Percentiles rank a stretch among this genome's conserved stretches.
Evolutionary conservation across 257 asterid species (phyloP).

Genomic region (Nicotiana obtusifolia): DNA sequence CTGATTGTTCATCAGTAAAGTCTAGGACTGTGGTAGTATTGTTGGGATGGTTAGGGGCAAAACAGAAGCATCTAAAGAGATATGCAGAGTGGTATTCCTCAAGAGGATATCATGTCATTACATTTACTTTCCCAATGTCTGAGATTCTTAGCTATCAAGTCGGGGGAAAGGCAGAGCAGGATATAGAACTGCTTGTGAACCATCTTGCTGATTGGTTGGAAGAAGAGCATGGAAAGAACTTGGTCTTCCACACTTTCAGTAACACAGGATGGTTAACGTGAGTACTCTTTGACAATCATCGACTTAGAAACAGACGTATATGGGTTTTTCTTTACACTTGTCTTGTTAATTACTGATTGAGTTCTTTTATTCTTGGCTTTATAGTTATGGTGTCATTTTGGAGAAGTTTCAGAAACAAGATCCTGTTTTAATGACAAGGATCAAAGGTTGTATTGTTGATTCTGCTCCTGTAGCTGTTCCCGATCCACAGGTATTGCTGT

Average conservation of each 20-base stretch:
- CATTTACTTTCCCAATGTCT: conserved; percentile 88
- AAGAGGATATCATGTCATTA: conserved; percentile 79
- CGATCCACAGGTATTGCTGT: conserved; percentile 71
- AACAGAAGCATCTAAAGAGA: conserved; percentile 75
- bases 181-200: conserved; percentile 61
- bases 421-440: conserved; percentile 45
- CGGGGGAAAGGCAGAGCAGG: conserved; percentile 92
- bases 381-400: conserved; percentile 82
- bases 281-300: conserved; percentile 24
- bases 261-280: conserved; percentile 93
- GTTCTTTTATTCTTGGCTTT: conserved; percentile 15
- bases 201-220: conserved; percentile 94
- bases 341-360: conserved; percentile 7
- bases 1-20: conserved; percentile 43
- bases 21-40: conserved; percentile 83
- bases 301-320: not conserved
- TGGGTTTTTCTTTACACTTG: not conserved
- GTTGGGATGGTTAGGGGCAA: conserved; percentile 96
- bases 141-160: conserved; percentile 72
- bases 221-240: conserved; percentile 70
- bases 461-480: conserved; percentile 88
- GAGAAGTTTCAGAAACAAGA: conserved; percentile 72
- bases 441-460: conserved; percentile 85
- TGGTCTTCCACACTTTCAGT: conserved; percentile 91
- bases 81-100: conserved; percentile 93